These are phyloP conservation scores for Xylaria multiplex DNA, from an alignment of 2,329 filamentous ascomycete species.

Conservation along the genomic window DNA sequence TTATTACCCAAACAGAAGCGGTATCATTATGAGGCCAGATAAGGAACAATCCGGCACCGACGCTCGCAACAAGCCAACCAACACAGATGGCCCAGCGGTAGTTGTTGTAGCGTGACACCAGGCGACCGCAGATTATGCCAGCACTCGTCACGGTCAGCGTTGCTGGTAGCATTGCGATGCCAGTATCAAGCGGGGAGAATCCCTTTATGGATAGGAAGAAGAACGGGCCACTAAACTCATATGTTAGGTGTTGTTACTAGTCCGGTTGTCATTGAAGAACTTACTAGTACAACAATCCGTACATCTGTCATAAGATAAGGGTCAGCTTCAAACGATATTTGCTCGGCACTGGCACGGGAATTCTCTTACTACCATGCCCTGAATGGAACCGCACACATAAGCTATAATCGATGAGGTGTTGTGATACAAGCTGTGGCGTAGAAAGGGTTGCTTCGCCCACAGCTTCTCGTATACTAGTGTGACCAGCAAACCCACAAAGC, in stretches of 20 bases:
- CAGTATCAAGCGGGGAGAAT: slow-evolving; percentile 49
- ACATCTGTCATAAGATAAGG: slow-evolving; percentile 33
- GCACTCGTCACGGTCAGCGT: slow-evolving; percentile 48
- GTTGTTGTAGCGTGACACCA: slow-evolving; percentile 40
- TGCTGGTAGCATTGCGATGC: slow-evolving; percentile 50
- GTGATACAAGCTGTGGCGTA: slow-evolving; percentile 35
- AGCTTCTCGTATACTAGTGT: slow-evolving; percentile 36
- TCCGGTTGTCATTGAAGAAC: slow-evolving; percentile 1
- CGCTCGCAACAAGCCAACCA: slow-evolving; percentile 48
- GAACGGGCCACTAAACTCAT: slow-evolving; percentile 45
- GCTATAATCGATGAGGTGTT: slow-evolving; percentile 31
- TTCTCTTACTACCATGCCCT: slow-evolving; percentile 35
- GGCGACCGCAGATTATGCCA: slow-evolving; percentile 47
- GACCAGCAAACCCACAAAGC: slow-evolving; percentile 31
- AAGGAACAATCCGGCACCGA: slow-evolving; percentile 34
- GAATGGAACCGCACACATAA: slow-evolving; percentile 32
- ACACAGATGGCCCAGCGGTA: slow-evolving; percentile 52
- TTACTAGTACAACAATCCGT: slow-evolving; percentile 44
- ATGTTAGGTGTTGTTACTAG: slow-evolving; percentile 11
- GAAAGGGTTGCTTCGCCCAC: slow-evolving; percentile 34
- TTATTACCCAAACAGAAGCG: slow-evolving; percentile 50
- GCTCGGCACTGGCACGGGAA: background rate
- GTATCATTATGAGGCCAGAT: slow-evolving; percentile 41
- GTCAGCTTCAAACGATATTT: slow-evolving; percentile 25
- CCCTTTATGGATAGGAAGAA: slow-evolving; percentile 53